Evolutionary conservation across 345 rosid genomes (phyloP).

Genomic region (Arabis hirsuta): DNA sequence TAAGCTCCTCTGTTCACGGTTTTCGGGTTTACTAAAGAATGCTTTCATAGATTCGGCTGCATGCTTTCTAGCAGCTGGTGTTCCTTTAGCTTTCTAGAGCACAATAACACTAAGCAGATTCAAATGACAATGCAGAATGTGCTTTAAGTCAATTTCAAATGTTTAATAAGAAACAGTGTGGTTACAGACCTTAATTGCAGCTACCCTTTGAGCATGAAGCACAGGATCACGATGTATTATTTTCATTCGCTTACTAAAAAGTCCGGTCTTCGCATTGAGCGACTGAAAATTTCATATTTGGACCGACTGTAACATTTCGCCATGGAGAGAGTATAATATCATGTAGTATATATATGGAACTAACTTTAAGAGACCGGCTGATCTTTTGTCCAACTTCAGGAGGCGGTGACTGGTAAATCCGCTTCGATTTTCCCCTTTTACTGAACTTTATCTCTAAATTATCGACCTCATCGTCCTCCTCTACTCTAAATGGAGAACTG

Average conservation of each 20-base stretch:
- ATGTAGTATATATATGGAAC: constrained; percentile 45
- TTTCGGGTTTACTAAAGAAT: constrained; percentile 81
- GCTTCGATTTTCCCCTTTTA: constrained; percentile 64
- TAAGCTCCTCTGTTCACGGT: constrained; percentile 78
- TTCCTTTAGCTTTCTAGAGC: constrained; percentile 84
- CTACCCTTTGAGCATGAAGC: constrained; percentile 87
- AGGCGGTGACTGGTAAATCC: constrained; percentile 66
- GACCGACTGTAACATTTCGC: neutral
- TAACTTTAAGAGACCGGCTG: constrained; percentile 74
- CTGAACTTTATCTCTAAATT: constrained; percentile 68
- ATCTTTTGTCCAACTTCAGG: constrained; percentile 90
- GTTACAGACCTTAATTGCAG: constrained; percentile 81
- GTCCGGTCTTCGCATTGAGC: constrained; percentile 95
- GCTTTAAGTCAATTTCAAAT: neutral
- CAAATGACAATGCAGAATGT: neutral
- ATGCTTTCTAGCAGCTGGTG: constrained; percentile 79
- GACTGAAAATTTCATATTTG: constrained; percentile 62
- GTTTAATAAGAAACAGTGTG: too few relatives aligned
- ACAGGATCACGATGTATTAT: constrained; percentile 80
- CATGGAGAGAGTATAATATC: constrained; percentile 6
- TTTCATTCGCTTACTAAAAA: constrained; percentile 90
- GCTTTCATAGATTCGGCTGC: constrained; percentile 77
- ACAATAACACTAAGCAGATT: constrained; percentile 22
- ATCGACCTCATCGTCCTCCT: constrained; percentile 86
- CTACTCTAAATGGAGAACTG: constrained; percentile 78